These are phyloP conservation scores for Curvularia verruculosa DNA, from an alignment of 2,329 filamentous ascomycete species.

Conservation along the genomic window DNA sequence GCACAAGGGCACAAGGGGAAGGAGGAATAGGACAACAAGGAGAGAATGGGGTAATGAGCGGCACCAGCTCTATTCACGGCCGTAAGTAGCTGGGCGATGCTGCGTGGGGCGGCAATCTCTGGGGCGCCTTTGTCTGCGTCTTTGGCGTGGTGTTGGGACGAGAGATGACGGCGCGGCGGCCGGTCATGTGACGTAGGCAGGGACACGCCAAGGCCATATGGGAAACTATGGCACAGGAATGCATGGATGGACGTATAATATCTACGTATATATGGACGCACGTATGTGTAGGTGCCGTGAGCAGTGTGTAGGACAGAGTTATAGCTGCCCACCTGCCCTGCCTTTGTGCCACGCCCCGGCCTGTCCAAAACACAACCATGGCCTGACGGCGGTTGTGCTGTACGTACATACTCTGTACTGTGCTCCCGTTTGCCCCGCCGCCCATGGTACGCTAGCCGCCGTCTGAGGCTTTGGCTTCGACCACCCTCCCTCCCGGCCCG, in stretches of 20 bases:
- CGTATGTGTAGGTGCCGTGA: neutral
- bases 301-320: neutral
- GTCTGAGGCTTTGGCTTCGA: neutral
- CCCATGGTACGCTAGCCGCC: slow-evolving; percentile 1
- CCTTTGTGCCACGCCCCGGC: slow-evolving; percentile 6
- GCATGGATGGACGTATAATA: too few relatives aligned
- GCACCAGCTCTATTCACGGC: neutral
- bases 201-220: neutral
- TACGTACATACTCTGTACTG: too few relatives aligned
- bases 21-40: too few relatives aligned
- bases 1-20: neutral
- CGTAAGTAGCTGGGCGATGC: neutral
- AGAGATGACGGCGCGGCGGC: neutral
- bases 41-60: neutral
- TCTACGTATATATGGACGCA: too few relatives aligned
- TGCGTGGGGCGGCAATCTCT: neutral
- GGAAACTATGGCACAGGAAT: too few relatives aligned
- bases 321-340: too few relatives aligned
- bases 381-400: too few relatives aligned
- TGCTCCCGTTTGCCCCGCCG: slow-evolving; percentile 12
- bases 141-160: neutral
- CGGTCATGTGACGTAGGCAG: neutral
- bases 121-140: neutral
- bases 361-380: too few relatives aligned
- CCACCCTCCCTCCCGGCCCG: neutral